Evolutionary conservation across 2,329 filamentous ascomycete genomes (phyloP).

Genomic region (Cercospora sp.): DNA sequence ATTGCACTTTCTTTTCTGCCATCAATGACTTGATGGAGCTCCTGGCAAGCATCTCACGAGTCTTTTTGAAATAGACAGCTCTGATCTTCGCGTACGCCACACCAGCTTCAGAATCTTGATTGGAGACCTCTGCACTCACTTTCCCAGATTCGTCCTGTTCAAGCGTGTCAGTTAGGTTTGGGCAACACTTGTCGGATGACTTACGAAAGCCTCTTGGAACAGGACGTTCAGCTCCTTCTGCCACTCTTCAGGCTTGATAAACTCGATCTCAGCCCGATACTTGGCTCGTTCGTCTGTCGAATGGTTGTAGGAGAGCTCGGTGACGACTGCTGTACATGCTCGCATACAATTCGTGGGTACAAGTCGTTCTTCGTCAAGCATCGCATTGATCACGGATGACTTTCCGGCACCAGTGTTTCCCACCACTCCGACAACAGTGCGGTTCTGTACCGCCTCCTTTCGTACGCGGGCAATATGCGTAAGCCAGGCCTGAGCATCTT

Average conservation of each 20-base stretch:
- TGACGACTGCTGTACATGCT: slow-evolving; percentile 63
- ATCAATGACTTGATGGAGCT: slow-evolving; percentile 47
- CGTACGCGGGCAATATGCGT: slow-evolving; percentile 46
- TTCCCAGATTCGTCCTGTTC: slow-evolving; percentile 41
- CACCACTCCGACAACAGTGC: slow-evolving; percentile 58
- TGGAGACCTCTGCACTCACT: slow-evolving; percentile 40
- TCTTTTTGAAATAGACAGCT: slow-evolving; percentile 49
- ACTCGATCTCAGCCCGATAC: slow-evolving; percentile 60
- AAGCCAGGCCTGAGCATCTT: slow-evolving; percentile 45
- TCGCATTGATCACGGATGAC: slow-evolving; percentile 62
- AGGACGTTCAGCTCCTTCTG: slow-evolving; percentile 52
- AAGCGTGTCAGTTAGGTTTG: not conserved
- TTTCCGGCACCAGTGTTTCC: slow-evolving; percentile 63
- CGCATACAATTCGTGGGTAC: slow-evolving; percentile 60
- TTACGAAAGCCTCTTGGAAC: slow-evolving; percentile 48
- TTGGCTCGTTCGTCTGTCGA: slow-evolving; percentile 40
- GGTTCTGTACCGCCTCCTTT: slow-evolving; percentile 43
- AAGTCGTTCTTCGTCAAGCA: slow-evolving; percentile 62
- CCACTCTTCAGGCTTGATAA: slow-evolving; percentile 57
- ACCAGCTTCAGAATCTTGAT: slow-evolving; percentile 50
- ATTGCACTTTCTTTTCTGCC: slow-evolving; percentile 41
- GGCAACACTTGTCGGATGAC: not conserved
- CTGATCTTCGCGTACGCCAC: slow-evolving; percentile 55
- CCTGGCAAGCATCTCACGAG: slow-evolving; percentile 43
- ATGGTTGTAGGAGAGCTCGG: slow-evolving; percentile 60